Base-by-base conservation (phyloP, 371 early-diverging fungal genomes). In the Saksenaea oblongispora region DNA sequence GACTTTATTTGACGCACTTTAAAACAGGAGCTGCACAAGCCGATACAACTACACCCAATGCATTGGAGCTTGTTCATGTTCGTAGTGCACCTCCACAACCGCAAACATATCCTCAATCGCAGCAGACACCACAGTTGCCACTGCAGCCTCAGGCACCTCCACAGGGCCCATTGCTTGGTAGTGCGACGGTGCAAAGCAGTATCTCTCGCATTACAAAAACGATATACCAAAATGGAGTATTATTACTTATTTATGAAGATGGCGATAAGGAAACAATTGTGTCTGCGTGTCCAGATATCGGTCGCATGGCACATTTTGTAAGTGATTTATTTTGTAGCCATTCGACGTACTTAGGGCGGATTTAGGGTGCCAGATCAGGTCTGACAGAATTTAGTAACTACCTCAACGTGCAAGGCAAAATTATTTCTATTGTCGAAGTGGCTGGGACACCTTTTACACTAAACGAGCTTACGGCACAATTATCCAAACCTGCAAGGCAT, bases 361-460 rank as follows among this genome's bases (percentile, higher is more conserved):
- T 10, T n/a, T 58, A 65, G 55, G 67, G 59, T n/a, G 42, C 34
- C 9, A 17, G 59, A 31, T 31, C 47, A 10, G 64, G 55, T 3
- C 58, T 74, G n/a, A 14, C 51, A 0, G 81, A 80, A 63, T 60
- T 73, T 31, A 18, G 44, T 1, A 68, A 65, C 31, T 34, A 61
- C 0, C n/a, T 73, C 1, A 35, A 59, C 10, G 56, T 92, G n/a
- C 88, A 88, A 51, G 96, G 96, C 22, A 90, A 91, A 62, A 84
- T 91, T 3, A 87, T 94, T 84, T 84, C 86, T 17, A 89, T 95
- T 47, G 78, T 85, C 1, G 94, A 94, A 70, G 51, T 67, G 37
- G 56, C 70, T 0, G 34, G 41, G 3, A 34, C 24, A 2, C 26
- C 63, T 22, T 54, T 69, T 47, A 72, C 62, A 34, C 58, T 84